These are phyloP conservation scores for Russula brevipes DNA, from an alignment of 768 basidiomycete genomes.

Conservation along the genomic window DNA sequence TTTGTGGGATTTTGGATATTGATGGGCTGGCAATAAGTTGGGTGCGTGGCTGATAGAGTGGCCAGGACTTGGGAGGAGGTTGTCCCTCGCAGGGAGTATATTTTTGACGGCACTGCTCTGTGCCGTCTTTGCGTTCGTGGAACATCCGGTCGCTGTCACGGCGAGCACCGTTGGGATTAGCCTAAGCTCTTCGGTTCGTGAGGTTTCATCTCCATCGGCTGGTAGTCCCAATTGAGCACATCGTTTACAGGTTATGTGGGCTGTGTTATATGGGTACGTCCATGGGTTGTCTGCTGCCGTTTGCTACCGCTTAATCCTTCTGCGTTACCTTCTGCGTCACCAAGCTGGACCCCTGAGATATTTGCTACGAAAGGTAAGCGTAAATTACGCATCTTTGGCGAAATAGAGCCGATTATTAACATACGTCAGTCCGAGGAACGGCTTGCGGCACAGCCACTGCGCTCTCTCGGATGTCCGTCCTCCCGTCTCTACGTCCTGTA, in stretches of 20 bases:
- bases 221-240: neutral
- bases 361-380: conserved; percentile 67
- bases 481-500: neutral
- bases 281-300: neutral
- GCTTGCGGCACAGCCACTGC: conserved; percentile 87
- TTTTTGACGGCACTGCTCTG: conserved; percentile 74
- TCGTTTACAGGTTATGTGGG: conserved; percentile 58
- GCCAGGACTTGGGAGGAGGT: conserved; percentile 53
- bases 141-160: conserved; percentile 53
- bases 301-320: neutral
- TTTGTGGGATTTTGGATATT: neutral
- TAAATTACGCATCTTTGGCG: neutral
- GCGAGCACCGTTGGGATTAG: conserved; percentile 71
- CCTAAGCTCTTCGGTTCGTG: conserved; percentile 62
- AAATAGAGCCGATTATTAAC: neutral
- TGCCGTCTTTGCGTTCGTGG: conserved; percentile 57
- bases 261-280: conserved; percentile 69
- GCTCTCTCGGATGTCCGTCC: conserved; percentile 69
- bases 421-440: conserved; percentile 65
- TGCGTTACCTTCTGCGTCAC: conserved; percentile 9
- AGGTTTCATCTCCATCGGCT: neutral
- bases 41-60: conserved; percentile 83
- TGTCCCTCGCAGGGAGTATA: conserved; percentile 71
- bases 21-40: conserved; percentile 41
- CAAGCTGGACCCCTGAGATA: conserved; percentile 77